These are phyloP conservation scores for Monascus purpureus DNA, from an alignment of 495 filamentous ascomycete genomes.

Conservation along the genomic window DNA sequence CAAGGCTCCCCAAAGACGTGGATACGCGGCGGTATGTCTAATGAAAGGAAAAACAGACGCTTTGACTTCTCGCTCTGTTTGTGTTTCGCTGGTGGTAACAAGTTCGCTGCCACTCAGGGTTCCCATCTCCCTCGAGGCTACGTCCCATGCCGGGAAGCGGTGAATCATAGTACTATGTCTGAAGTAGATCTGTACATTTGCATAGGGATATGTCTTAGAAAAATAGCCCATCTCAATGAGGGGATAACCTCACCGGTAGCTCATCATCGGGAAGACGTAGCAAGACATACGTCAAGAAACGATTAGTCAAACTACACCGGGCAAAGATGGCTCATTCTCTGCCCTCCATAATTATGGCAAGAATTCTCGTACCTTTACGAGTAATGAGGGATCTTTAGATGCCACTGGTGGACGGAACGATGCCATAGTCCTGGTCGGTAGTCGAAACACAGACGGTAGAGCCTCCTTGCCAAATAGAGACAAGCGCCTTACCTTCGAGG, in stretches of 20 bases:
- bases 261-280: slow-evolving; percentile 7
- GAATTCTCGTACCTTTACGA: not conserved
- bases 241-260: slow-evolving; percentile 9
- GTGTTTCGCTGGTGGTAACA: slow-evolving; percentile 3
- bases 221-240: slow-evolving; percentile 5
- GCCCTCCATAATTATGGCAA: too few species aligned
- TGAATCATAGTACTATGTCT: slow-evolving; percentile 6
- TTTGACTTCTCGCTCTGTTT: slow-evolving; percentile 8
- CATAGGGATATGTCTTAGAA: slow-evolving; percentile 13
- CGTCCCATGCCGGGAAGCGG: slow-evolving; percentile 8
- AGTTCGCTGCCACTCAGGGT: slow-evolving; percentile 2
- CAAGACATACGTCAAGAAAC: slow-evolving; percentile 7
- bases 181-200: slow-evolving; percentile 8
- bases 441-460: slow-evolving; percentile 1
- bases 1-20: slow-evolving; percentile 5
- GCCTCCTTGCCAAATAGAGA: not conserved
- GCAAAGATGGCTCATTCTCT: too few species aligned
- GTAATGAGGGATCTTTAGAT: not conserved
- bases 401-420: slow-evolving; percentile 4
- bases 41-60: slow-evolving; percentile 4
- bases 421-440: not conserved
- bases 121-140: slow-evolving; percentile 6
- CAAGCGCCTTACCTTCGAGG: slow-evolving; percentile 15
- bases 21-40: slow-evolving; percentile 7
- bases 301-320: too few species aligned